Evolutionary conservation across 352 stramenopile species (phyloP).

Genomic region (Proteromonas lacertae): DNA sequence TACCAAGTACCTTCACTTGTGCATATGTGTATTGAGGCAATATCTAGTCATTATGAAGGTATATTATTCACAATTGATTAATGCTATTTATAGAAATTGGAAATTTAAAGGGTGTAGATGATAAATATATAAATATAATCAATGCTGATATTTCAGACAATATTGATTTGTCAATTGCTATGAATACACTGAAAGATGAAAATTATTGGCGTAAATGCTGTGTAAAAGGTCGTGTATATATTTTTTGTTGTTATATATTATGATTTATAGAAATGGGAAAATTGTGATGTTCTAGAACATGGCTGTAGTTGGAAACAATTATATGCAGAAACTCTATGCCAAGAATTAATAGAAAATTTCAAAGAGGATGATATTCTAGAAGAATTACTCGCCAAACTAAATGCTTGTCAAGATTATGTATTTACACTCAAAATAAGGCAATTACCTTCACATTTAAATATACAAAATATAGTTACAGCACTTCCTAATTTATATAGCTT

Average conservation of each 20-base stretch:
- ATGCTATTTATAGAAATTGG: too few relatives aligned
- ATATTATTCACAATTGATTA: too few relatives aligned
- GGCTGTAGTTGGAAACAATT: slow-evolving; percentile 66
- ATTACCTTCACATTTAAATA: slow-evolving; percentile 40
- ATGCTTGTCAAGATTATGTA: slow-evolving; percentile 34
- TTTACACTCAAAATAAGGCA: slow-evolving; percentile 49
- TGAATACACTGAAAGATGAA: too few relatives aligned
- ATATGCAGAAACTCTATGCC: slow-evolving; percentile 26
- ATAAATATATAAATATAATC: too few relatives aligned
- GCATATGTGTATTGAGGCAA: too few relatives aligned
- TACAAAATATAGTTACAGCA: slow-evolving; percentile 33
- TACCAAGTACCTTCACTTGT: too few relatives aligned
- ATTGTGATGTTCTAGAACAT: slow-evolving; percentile 45
- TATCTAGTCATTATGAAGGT: too few relatives aligned
- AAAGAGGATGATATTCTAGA: slow-evolving; percentile 15
- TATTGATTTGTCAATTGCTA: too few relatives aligned
- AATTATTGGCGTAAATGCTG: slow-evolving; percentile 65
- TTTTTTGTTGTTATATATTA: neutral
- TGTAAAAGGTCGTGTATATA: slow-evolving; percentile 7
- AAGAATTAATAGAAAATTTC: slow-evolving; percentile 33
- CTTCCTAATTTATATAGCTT: slow-evolving; percentile 48
- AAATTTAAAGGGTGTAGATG: too few relatives aligned
- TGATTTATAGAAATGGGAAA: slow-evolving; percentile 31
- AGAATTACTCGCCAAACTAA: slow-evolving; percentile 6
- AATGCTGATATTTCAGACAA: too few relatives aligned